Conservation (phyloP, 257 asterid species). For the Salvia hispanica region DNA sequence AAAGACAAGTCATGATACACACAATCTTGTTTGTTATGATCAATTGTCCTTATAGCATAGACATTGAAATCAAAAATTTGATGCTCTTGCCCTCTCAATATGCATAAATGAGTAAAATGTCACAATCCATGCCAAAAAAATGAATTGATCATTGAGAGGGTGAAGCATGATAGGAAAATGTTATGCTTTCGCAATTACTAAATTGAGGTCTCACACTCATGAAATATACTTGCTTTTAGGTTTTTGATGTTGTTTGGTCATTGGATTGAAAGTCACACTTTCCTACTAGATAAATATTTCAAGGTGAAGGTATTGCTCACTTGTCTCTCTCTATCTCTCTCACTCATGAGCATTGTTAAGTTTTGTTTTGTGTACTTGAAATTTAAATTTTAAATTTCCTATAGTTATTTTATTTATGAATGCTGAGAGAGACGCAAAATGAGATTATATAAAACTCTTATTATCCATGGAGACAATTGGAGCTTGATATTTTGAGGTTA, state of each 20-base stretch:
- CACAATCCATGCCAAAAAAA: conserved; percentile 20
- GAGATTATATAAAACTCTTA: no score
- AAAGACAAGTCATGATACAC: neutral
- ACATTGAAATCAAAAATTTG: conserved; percentile 3
- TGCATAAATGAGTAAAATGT: conserved; percentile 25
- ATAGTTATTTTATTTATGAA: no score
- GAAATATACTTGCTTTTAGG: conserved; percentile 29
- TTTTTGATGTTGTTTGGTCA: conserved; percentile 5
- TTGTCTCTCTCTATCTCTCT: neutral
- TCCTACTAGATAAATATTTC: conserved; percentile 31
- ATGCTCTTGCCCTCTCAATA: conserved; percentile 21
- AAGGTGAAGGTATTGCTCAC: neutral
- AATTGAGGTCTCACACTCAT: conserved; percentile 25
- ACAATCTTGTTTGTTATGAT: conserved; percentile 4
- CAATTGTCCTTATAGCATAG: conserved; percentile 9
- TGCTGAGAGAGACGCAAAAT: no score
- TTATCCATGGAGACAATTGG: no score
- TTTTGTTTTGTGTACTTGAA: neutral
- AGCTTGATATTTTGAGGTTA: no score
- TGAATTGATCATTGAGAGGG: conserved; percentile 21
- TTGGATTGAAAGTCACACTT: conserved; percentile 31
- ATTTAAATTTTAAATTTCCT: no score
- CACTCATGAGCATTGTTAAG: neutral
- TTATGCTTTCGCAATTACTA: conserved; percentile 26
- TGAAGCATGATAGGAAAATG: conserved; percentile 28